These are phyloP conservation scores for Dryadomyces sulphureus DNA, from an alignment of 2,329 filamentous ascomycete genomes.

Conservation along the genomic window DNA sequence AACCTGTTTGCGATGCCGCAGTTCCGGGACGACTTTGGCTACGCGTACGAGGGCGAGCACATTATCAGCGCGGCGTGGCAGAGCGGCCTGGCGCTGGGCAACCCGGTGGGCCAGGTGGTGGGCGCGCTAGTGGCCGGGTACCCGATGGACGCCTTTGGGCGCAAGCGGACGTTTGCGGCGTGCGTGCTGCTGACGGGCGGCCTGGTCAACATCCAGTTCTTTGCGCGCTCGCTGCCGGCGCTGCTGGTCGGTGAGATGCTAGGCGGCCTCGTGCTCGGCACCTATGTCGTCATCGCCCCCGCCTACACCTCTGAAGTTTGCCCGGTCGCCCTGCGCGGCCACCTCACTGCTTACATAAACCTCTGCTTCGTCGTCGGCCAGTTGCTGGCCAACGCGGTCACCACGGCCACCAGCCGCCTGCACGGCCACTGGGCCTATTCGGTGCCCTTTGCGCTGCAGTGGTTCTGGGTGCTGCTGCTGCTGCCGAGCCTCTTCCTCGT, in stretches of 20 bases:
- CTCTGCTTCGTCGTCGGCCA: slow-evolving; percentile 49
- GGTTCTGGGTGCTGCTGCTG: slow-evolving; percentile 32
- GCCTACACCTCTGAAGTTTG: slow-evolving; percentile 48
- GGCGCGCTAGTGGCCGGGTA: slow-evolving; percentile 35
- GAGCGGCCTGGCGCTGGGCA: slow-evolving; percentile 34
- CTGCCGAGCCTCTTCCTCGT: slow-evolving; percentile 29
- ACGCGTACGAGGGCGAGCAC: slow-evolving; percentile 25
- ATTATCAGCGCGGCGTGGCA: slow-evolving; percentile 26
- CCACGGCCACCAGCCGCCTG: slow-evolving; percentile 24
- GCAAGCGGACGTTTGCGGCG: slow-evolving; percentile 27
- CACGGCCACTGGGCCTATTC: slow-evolving; percentile 32
- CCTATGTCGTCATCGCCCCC: slow-evolving; percentile 42
- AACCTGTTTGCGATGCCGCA: slow-evolving; percentile 45
- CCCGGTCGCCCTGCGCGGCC: slow-evolving; percentile 39
- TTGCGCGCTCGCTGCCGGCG: slow-evolving; percentile 37
- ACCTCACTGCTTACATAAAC: slow-evolving; percentile 45
- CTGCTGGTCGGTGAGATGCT: slow-evolving; percentile 48
- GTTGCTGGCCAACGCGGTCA: slow-evolving; percentile 35
- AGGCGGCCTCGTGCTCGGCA: slow-evolving; percentile 44
- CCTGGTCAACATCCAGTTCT: slow-evolving; percentile 49
- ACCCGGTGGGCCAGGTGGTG: slow-evolving; percentile 40
- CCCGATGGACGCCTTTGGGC: slow-evolving; percentile 29
- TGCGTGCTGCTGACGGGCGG: slow-evolving; percentile 28
- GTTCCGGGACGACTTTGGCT: slow-evolving; percentile 43
- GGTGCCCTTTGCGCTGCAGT: slow-evolving; percentile 33